Conservation (phyloP, 169 alveolate genomes). For the Eimeria brunetti region DNA sequence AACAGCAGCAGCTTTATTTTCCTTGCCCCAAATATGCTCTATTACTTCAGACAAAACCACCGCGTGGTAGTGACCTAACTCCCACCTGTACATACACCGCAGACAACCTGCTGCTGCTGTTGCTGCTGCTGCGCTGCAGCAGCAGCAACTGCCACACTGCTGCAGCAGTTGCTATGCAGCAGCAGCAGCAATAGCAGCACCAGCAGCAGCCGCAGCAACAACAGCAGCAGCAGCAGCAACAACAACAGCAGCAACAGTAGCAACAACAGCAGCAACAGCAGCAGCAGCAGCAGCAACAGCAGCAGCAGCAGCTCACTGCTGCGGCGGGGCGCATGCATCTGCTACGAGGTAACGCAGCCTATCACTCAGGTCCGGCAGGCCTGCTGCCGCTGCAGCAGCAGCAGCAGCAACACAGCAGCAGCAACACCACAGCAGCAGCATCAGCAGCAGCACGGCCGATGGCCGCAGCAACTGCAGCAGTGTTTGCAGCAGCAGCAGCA, state of each 20-base stretch:
- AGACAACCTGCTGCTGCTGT: not conserved
- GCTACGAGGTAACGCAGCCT: slow-evolving; percentile 18
- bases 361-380: slow-evolving; percentile 33
- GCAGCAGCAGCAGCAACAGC: not conserved
- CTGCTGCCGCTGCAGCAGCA: slow-evolving; percentile 19
- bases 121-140: not conserved
- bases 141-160: not conserved
- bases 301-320: not conserved
- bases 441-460: not conserved
- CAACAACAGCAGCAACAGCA: not conserved
- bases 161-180: not conserved
- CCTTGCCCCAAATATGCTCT: slow-evolving; percentile 50
- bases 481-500: not conserved
- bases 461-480: not conserved
- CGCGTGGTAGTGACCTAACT: slow-evolving; percentile 26
- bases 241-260: not conserved
- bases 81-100: slow-evolving; percentile 12
- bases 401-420: slow-evolving; percentile 23
- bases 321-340: slow-evolving; percentile 16
- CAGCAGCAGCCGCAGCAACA: not conserved
- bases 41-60: slow-evolving; percentile 49
- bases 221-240: not conserved
- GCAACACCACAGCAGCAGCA: not conserved
- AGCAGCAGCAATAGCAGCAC: not conserved
- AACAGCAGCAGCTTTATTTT: not conserved